phyloP scores from a whole-genome alignment of 371 early-diverging fungal genomes.

The Apophysomyces elegans region DNA sequence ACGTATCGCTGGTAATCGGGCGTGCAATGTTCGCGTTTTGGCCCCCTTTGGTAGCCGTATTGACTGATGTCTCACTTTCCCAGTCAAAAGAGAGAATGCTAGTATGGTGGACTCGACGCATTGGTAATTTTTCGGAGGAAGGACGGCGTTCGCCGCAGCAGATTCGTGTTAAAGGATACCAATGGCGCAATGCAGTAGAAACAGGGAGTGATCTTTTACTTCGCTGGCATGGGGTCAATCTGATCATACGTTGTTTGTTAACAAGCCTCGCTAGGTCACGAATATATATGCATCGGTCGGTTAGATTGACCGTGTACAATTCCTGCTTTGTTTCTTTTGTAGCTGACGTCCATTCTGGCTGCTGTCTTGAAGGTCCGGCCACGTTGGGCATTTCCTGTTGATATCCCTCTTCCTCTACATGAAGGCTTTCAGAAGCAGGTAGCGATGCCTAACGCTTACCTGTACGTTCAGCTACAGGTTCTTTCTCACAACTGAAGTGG shows the following conservation, averaged over 20 bases:
- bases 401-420: not conserved
- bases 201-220: not conserved
- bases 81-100: not conserved
- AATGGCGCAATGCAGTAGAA: not conserved
- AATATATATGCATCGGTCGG: not conserved
- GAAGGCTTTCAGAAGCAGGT: not conserved
- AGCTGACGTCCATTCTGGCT: not conserved
- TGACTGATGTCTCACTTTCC: conserved; percentile 4
- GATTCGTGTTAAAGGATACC: not conserved
- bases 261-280: not conserved
- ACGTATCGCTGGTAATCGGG: conserved; percentile 8
- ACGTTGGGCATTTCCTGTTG: not conserved
- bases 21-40: not conserved
- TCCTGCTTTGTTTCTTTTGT: not conserved
- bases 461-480: not conserved
- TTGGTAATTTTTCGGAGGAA: not conserved
- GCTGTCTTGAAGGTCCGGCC: not conserved
- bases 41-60: not conserved
- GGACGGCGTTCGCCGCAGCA: not conserved
- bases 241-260: not conserved
- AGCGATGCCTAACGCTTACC: not conserved
- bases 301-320: not conserved
- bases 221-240: not conserved
- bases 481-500: conserved; percentile 8
- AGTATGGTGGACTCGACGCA: not conserved